phyloP scores from a whole-genome alignment of 192 early-diverging fungal species.

The Umbelopsis sp. region DNA sequence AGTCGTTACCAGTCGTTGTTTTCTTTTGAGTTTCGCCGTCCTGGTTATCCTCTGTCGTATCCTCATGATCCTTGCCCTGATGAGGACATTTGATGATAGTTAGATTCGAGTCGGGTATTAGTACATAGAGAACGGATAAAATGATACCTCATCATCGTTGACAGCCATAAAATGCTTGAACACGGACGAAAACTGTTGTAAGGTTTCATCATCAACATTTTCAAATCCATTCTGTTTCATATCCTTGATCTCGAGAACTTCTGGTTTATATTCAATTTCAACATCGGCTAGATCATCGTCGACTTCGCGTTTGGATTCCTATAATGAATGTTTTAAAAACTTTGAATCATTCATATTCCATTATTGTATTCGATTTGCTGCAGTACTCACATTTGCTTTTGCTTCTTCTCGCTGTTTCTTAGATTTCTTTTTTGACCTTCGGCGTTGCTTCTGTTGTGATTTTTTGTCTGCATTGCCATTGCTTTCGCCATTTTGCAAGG shows the following conservation, averaged over 20 bases:
- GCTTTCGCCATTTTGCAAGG: neutral
- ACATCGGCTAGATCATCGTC: constrained; percentile 31
- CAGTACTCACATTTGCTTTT: neutral
- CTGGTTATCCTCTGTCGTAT: neutral
- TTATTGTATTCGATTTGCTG: neutral
- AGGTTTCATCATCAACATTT: constrained; percentile 23
- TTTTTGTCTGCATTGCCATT: constrained; percentile 1
- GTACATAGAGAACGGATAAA: neutral
- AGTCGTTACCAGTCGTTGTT: constrained; percentile 29
- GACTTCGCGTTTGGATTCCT: constrained; percentile 2
- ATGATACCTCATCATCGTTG: constrained; percentile 21
- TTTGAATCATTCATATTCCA: neutral
- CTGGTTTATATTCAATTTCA: constrained; percentile 38
- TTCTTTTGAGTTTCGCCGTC: constrained; percentile 18
- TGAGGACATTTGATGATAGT: neutral
- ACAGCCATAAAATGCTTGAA: constrained; percentile 38
- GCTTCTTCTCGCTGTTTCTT: constrained; percentile 5
- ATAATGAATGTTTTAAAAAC: neutral
- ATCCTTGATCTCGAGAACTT: constrained; percentile 27
- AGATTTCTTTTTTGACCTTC: constrained; percentile 13
- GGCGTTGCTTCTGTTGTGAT: constrained; percentile 11
- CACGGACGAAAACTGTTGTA: constrained; percentile 31
- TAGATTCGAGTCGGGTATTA: neutral
- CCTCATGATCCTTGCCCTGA: constrained; percentile 17
- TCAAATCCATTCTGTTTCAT: constrained; percentile 4